Percentiles rank a stretch among this genome's conserved stretches.
These are phyloP conservation scores for Suillus weaverae DNA, from an alignment of 768 basidiomycete genomes.

Conservation along the genomic window DNA sequence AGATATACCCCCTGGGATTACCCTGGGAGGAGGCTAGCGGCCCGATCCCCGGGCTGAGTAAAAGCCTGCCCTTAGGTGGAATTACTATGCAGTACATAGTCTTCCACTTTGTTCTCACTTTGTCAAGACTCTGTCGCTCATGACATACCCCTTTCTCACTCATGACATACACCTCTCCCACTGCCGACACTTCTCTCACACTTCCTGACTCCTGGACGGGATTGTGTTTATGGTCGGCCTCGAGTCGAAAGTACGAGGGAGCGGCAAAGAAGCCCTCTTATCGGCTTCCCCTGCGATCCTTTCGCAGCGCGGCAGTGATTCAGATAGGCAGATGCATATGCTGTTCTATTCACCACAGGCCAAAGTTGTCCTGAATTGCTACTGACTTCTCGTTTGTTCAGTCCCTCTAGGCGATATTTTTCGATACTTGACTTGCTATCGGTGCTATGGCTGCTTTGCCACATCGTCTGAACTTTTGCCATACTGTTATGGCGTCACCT, in stretches of 20 bases:
- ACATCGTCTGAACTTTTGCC: background rate
- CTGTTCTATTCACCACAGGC: constrained; percentile 3
- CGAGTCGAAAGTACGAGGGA: constrained; percentile 14
- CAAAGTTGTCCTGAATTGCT: background rate
- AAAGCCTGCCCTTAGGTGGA: constrained; percentile 3
- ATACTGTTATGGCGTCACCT: background rate
- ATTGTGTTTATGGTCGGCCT: background rate
- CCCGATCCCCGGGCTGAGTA: background rate
- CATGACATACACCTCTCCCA: background rate
- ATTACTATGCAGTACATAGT: background rate
- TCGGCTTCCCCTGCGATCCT: constrained; percentile 13
- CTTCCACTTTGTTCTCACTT: background rate
- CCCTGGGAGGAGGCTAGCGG: background rate
- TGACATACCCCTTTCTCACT: background rate
- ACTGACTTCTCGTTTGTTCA: background rate
- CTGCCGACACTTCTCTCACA: background rate
- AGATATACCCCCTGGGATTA: background rate
- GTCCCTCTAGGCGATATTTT: background rate
- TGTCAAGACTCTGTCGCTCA: background rate
- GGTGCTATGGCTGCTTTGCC: background rate
- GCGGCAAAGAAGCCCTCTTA: constrained; percentile 1
- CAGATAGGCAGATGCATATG: constrained; percentile 12
- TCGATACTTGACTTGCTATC: constrained; percentile 1
- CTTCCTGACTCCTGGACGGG: background rate
- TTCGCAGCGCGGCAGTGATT: constrained; percentile 6